phyloP scores from a whole-genome alignment of 192 early-diverging fungal genomes.

The Haplosporangium gracile region DNA sequence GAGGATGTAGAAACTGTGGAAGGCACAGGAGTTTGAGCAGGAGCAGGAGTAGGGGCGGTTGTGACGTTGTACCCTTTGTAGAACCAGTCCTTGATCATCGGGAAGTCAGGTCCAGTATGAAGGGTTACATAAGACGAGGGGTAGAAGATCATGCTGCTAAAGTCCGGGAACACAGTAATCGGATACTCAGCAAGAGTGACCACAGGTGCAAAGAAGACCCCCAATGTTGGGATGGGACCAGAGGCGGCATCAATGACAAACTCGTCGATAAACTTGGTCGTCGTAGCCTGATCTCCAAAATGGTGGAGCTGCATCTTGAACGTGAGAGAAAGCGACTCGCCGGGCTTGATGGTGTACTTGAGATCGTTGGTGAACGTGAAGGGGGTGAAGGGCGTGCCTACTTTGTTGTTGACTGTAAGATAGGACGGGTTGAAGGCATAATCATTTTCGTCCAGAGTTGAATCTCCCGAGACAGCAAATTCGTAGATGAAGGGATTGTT shows the following conservation, averaged over 20 bases:
- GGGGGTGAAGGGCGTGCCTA: not conserved
- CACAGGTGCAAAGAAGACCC: not conserved
- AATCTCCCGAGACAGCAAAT: not conserved
- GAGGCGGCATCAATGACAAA: not conserved
- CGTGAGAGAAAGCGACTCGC: not conserved
- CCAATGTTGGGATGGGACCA: not conserved
- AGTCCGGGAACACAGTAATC: not conserved
- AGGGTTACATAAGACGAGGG: not conserved
- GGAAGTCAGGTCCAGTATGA: constrained; percentile 7
- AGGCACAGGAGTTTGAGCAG: not conserved
- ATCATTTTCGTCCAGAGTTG: not conserved
- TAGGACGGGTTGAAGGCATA: not conserved
- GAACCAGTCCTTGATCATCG: constrained; percentile 3
- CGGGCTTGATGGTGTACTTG: not conserved
- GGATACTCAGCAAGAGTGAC: not conserved
- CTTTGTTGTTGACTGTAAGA: not conserved
- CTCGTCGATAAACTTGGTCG: not conserved
- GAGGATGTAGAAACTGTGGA: not conserved
- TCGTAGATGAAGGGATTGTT: constrained; percentile 5
- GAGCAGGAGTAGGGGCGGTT: not conserved
- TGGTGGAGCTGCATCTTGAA: constrained; percentile 3
- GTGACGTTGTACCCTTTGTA: not conserved
- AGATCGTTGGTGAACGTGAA: not conserved
- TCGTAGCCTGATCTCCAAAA: not conserved
- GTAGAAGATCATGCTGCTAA: not conserved